Evolutionary conservation across 1,284 basidiomycete genomes (phyloP).

Genomic region (Trichosporon faecale): DNA sequence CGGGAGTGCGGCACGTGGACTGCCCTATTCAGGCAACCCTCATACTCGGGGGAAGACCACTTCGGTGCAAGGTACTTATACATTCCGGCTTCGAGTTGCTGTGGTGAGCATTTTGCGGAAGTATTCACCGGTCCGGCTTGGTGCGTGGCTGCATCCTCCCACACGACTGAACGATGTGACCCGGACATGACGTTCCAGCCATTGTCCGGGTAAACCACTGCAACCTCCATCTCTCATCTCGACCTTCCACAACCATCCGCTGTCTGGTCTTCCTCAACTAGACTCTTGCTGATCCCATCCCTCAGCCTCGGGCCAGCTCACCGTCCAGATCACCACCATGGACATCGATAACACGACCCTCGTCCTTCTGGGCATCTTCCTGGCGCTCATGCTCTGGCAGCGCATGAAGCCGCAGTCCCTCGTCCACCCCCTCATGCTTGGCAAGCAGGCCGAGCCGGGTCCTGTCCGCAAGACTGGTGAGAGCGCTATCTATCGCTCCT

Average conservation of each 20-base stretch:
- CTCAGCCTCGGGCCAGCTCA: neutral
- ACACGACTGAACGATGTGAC: neutral
- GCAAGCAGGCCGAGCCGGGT: slow-evolving; percentile 48
- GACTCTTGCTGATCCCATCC: neutral
- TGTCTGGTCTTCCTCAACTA: neutral
- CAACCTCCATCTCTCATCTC: neutral
- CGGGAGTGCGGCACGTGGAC: neutral
- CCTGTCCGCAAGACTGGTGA: slow-evolving; percentile 42
- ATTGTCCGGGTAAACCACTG: slow-evolving; percentile 1
- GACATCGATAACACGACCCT: slow-evolving; percentile 48
- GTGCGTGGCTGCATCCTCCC: neutral
- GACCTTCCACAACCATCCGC: neutral
- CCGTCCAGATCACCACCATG: slow-evolving; percentile 5
- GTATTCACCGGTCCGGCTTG: neutral
- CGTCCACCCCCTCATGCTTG: slow-evolving; percentile 51
- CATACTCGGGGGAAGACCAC: neutral
- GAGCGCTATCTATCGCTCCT: slow-evolving; percentile 47
- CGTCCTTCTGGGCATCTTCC: slow-evolving; percentile 37
- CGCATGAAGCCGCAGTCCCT: slow-evolving; percentile 42
- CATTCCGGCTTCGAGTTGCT: neutral
- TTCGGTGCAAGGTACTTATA: neutral
- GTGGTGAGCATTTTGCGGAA: neutral
- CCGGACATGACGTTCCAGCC: slow-evolving; percentile 8
- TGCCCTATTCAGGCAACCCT: neutral
- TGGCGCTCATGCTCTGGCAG: slow-evolving; percentile 39